Percentiles rank a stretch among this genome's conserved stretches.
Evolutionary conservation across 495 filamentous ascomycete genomes (phyloP).

Genomic region (Penicillium odoratum): DNA sequence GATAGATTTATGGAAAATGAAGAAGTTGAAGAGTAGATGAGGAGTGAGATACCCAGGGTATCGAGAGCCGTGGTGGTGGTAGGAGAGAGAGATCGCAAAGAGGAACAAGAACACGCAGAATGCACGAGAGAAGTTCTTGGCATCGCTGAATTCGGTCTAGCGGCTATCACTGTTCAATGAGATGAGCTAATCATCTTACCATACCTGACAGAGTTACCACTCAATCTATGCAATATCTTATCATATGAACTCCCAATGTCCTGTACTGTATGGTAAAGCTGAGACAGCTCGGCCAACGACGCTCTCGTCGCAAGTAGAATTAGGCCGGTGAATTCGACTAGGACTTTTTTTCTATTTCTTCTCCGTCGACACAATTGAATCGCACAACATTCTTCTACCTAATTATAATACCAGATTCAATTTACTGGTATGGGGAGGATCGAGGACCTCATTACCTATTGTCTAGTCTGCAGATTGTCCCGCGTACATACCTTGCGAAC

Average conservation of each 20-base stretch:
- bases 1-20: constrained; percentile 12
- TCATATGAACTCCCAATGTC: not conserved
- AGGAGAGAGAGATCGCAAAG: constrained; percentile 20
- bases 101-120: constrained; percentile 22
- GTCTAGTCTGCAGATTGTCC: constrained; percentile 13
- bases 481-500: constrained; percentile 27
- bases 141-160: constrained; percentile 37
- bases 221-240: not conserved
- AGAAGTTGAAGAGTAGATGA: constrained; percentile 17
- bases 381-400: not conserved
- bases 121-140: constrained; percentile 28
- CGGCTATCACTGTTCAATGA: not conserved
- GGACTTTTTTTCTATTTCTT: not conserved
- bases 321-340: constrained; percentile 8
- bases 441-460: not conserved
- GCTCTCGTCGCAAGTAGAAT: constrained; percentile 29
- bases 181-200: constrained; percentile 18
- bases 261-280: not conserved
- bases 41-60: constrained; percentile 30
- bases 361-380: constrained; percentile 5
- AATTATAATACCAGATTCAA: not conserved
- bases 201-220: constrained; percentile 14
- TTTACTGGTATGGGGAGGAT: not conserved
- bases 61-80: constrained; percentile 17
- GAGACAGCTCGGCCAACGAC: constrained; percentile 17